Evolutionary conservation across 129 eudicot genomes (phyloP), one percentile per base, ranked within the genome.

Genomic region (Helianthus annuus): DNA sequence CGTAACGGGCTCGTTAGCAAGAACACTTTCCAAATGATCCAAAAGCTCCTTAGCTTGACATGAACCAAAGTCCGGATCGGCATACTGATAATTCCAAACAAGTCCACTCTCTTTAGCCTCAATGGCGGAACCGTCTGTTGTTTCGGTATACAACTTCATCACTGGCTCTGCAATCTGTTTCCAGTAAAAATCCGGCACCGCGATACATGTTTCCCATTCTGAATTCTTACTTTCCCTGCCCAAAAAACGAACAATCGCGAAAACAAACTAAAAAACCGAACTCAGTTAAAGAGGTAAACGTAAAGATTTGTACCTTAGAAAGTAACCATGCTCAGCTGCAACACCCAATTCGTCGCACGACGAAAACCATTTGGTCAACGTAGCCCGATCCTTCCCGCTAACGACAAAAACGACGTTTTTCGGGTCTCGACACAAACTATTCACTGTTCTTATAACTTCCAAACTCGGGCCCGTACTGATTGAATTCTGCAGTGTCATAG

Each of bases 311-410:
- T 68, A 91, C 95, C 97, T 87, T 10, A 91, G 51, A 72, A 91
- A 91, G 79, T 91, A 91, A 71, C 97, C 97, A 78, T 91, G 95
- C 64, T 91, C 97, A 5, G 97, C 97, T 39, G 95, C 97, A 57
- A 91, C 73, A 6, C 91, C 95, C 54, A 91, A 52, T 13, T 78
- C 76, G 54, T 84, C 95, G 76, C 97, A 91, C 0, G 95, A 78
- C 8, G 91, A 38, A n/a, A n/a, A 40, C 10, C 32, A 64, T 64
- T 72, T 85, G 4, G 91, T 83, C 69, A 91, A 72, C 0, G 84
- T 87, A 64, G 46, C 79, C 15, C 76, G 81, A 44, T 85, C 90
- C 80, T 87, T 91, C 73, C 95, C 97, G 48, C 97, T 91, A 12
- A 85, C 97, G 9, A 91, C 68, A 75, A 83, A 91, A 48, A 91